Percentiles rank a stretch among this genome's conserved stretches.
Evolutionary conservation across 306 rosid species (phyloP).

Genomic region (Malus sylvestris): DNA sequence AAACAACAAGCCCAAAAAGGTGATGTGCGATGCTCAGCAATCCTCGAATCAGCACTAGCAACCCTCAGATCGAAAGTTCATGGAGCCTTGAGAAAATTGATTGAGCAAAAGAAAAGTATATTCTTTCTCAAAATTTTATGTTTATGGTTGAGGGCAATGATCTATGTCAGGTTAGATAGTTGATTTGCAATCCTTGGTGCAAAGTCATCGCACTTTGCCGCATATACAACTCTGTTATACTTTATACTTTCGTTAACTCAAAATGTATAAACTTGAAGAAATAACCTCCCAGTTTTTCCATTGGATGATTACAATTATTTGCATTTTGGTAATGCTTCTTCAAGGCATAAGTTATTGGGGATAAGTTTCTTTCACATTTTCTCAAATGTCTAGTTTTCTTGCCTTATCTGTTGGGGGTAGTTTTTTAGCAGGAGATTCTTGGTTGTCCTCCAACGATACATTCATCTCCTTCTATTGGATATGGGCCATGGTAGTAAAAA

Average conservation of each 20-base stretch:
- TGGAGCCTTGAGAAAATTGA: constrained; percentile 23
- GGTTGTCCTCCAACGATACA: too few species aligned
- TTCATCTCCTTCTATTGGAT: neutral
- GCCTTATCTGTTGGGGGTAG: too few species aligned
- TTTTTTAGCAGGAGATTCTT: too few species aligned
- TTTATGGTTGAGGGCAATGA: constrained; percentile 35
- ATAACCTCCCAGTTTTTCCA: constrained; percentile 11
- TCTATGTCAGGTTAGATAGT: constrained; percentile 26
- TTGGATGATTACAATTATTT: constrained; percentile 2
- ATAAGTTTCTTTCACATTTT: too few species aligned
- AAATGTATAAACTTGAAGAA: constrained; percentile 41
- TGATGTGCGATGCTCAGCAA: neutral
- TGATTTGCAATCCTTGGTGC: constrained; percentile 27
- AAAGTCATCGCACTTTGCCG: constrained; percentile 31
- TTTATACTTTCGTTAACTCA: constrained; percentile 6
- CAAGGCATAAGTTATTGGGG: neutral
- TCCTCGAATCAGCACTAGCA: constrained; percentile 18
- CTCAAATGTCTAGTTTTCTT: too few species aligned
- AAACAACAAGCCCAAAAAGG: too few species aligned
- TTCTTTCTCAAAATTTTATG: constrained; percentile 10
- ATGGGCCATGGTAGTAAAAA: too few species aligned
- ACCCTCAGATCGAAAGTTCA: constrained; percentile 30
- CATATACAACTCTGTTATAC: constrained; percentile 26
- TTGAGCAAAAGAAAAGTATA: constrained; percentile 16
- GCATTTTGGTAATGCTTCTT: neutral